These are phyloP conservation scores for Eimeria necatrix DNA, from an alignment of 169 alveolate species.

Conservation along the genomic window DNA sequence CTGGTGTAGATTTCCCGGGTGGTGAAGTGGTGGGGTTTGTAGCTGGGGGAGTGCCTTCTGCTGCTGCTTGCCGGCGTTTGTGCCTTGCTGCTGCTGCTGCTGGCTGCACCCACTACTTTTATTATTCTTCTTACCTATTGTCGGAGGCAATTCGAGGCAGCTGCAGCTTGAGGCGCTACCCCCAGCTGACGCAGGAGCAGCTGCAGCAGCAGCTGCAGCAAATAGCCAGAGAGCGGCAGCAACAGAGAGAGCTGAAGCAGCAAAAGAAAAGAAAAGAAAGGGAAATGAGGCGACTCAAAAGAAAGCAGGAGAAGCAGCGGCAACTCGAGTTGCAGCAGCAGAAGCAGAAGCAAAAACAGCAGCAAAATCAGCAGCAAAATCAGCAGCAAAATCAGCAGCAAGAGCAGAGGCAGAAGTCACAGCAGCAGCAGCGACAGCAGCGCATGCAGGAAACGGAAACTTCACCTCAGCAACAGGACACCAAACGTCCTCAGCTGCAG, in stretches of 20 bases:
- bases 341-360: conserved; percentile 3
- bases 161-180: conserved; percentile 53
- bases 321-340: neutral
- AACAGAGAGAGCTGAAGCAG: neutral
- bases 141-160: conserved; percentile 25
- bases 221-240: neutral
- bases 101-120: conserved; percentile 56
- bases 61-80: conserved; percentile 55
- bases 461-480: neutral
- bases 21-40: conserved; percentile 54
- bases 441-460: neutral
- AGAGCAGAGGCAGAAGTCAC: neutral
- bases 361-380: neutral
- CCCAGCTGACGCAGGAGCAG: conserved; percentile 53
- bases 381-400: conserved; percentile 29
- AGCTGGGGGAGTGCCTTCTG: conserved; percentile 32
- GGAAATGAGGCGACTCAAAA: neutral
- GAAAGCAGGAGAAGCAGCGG: neutral
- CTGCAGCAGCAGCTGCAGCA: conserved; percentile 73
- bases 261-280: neutral
- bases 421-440: neutral
- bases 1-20: conserved; percentile 39
- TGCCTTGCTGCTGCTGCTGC: conserved; percentile 69
- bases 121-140: neutral
- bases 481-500: neutral